Evolutionary conservation across 1,284 basidiomycete genomes (phyloP), one percentile per base, ranked within the genome.

Genomic region (Ustilago lituana): DNA sequence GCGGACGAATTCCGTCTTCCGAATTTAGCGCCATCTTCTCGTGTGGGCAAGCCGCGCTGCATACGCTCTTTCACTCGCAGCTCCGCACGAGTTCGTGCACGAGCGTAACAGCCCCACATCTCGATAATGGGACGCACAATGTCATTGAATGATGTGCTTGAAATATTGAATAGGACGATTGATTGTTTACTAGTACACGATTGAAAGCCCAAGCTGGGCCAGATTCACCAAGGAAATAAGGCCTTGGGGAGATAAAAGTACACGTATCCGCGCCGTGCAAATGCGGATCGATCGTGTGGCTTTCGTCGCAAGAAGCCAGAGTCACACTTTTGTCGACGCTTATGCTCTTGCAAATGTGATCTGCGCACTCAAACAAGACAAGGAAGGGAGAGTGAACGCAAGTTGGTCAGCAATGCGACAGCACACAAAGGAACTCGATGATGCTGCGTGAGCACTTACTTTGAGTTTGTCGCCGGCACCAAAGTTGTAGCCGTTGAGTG

Each of bases 401-500:
- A 7, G 37, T 4, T 9, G 10, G 43, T 53, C 39, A 52, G 43
- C 20, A 49, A 36, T 8, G 29, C n/a, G 24, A 3, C 3, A 19
- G 15, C 9, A 23, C 5, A 31, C 1, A 15, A 12, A 11, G 29
- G 26, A 24, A 3, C 14, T 1, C 10, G 23, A 9, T n/a, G n/a
- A 14, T 24, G 10, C 20, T 9, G 19, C 10, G 17, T 17, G n/a
- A 17, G 7, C 22, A 59, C 73, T 27, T 32, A 75, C 74, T 44
- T 78, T 78, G 64, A 81, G 68, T 46, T 74, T 74, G 59, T 78
- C 74, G 26, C 71, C 77, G 4, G 58, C 68, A 12, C 73, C 65
- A 54, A 82, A 75, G 33, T 67, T 65, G 60, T 78, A 65, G 20
- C 74, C 76, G 39, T 82, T 80, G 50, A 80, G 73, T 6, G 69